Evolutionary conservation across 805 yeast genomes (phyloP).

Genomic region (Kuraishia molischiana): DNA sequence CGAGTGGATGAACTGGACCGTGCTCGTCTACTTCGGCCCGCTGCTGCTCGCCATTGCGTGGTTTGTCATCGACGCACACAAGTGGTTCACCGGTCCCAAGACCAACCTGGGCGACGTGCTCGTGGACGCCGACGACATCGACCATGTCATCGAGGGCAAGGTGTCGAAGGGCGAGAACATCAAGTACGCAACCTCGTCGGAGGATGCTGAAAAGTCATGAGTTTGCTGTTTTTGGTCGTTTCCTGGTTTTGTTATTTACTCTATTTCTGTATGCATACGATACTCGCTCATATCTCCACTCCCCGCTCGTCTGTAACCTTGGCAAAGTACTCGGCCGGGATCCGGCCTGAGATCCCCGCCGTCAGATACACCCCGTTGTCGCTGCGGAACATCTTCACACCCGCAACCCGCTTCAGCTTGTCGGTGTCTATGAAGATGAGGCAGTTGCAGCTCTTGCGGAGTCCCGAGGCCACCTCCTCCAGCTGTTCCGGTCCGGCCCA

Average conservation of each 20-base stretch:
- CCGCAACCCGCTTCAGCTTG: constrained; percentile 30
- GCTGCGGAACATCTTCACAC: constrained; percentile 47
- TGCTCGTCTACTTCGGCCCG: constrained; percentile 50
- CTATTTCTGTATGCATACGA: too few relatives aligned
- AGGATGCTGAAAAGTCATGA: neutral
- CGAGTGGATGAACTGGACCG: constrained; percentile 55
- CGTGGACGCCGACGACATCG: constrained; percentile 15
- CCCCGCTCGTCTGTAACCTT: constrained; percentile 15
- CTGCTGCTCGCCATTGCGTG: constrained; percentile 40
- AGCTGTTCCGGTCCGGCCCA: neutral
- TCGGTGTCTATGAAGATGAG: constrained; percentile 53
- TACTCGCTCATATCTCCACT: constrained; percentile 3
- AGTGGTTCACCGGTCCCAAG: constrained; percentile 54
- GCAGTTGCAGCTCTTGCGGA: constrained; percentile 48
- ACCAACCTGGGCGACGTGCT: constrained; percentile 32
- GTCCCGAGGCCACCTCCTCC: constrained; percentile 55
- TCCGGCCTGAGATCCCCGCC: constrained; percentile 49
- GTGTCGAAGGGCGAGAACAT: constrained; percentile 8
- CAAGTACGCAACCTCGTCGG: neutral
- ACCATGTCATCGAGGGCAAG: constrained; percentile 11
- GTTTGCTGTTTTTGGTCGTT: neutral
- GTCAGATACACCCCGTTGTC: constrained; percentile 69
- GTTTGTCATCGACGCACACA: constrained; percentile 43
- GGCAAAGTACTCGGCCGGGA: constrained; percentile 33
- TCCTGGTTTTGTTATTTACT: neutral